Conservation (phyloP, 352 stramenopile species). For the Phytophthora tubulina region DNA sequence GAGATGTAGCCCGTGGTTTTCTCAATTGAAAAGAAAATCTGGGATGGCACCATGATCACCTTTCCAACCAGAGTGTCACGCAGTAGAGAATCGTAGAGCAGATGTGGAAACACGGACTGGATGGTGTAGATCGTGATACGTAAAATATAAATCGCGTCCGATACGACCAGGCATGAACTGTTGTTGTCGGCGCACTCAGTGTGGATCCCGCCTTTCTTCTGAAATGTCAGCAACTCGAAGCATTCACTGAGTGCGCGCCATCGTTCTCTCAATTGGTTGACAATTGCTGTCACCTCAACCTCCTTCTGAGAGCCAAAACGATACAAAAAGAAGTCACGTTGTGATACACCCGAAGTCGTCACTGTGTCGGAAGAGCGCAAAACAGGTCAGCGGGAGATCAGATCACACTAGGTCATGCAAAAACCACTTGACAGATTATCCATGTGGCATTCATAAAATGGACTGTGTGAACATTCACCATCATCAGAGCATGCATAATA, state of each 20-base stretch:
- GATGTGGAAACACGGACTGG: conserved; percentile 10
- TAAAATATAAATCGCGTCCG: conserved; percentile 3
- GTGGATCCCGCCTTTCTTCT: not conserved
- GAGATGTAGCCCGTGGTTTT: conserved; percentile 17
- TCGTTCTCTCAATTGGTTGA: not conserved
- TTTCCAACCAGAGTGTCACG: conserved; percentile 12
- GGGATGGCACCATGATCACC: conserved; percentile 14
- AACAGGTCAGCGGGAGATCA: no score
- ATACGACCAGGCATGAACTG: not conserved
- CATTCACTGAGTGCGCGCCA: conserved; percentile 1
- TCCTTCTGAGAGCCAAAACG: not conserved
- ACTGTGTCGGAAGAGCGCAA: not conserved
- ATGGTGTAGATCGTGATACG: conserved; percentile 7
- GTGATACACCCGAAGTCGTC: not conserved
- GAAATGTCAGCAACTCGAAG: conserved; percentile 13
- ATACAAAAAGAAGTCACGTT: conserved; percentile 7
- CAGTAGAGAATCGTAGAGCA: not conserved
- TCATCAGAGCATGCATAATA: no score
- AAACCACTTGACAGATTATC: no score
- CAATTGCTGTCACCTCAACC: not conserved
- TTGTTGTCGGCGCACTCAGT: not conserved
- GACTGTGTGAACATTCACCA: no score
- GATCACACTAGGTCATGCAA: no score
- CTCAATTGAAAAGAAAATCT: conserved; percentile 9
- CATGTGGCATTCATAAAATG: no score